Base-by-base conservation (phyloP, 2,329 filamentous ascomycete species). In the Aspergillus uvarum region DNA sequence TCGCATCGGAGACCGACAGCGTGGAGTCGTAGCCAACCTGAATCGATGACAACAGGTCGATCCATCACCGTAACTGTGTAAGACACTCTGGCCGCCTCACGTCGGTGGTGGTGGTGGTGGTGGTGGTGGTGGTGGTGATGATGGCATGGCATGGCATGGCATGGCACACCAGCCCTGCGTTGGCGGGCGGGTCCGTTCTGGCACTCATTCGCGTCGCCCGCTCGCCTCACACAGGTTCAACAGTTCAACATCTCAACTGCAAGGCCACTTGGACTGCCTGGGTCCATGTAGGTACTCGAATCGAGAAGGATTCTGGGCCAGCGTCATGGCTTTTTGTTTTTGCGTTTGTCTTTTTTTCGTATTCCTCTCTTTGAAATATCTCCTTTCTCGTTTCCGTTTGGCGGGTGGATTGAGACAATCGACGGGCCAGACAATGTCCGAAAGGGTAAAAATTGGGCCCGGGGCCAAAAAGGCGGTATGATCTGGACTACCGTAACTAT, bases 181-280 rank as follows among this genome's bases (percentile, higher is more conserved):
- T 68, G 66, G 66, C 66, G 62, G 51, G 65, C 65, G 64, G 62
- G 64, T 65, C 67, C 38, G 26, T 16, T 44, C 16, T 44, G 38
- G 14, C 16, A 29, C 38, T 12, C 16, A 44, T 5, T 44, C 38
- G 63, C 51, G 10, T 59, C 51, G 54, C 59, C 65, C 65, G 66
- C 64, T 67, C 65, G 65, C 65, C 65, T 65, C 65, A 59, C 58
- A 35, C 12, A 29, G 56, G 49, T 44, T 24, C 32, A 63, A 29
- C 7, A 8, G 59, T 61, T 56, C 58, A 63, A 29, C 7, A 8
- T 57, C 59, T 56, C 58, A 56, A 51, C 66, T 68, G 67, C 67
- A 68, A 61, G 65, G 64, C 65, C 67, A 68, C 65, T 66, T 67
- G 66, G 63, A 65, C 65, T 58, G 60, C 58, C 55, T 53, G 58